These are phyloP conservation scores for Fistulinella staudtii DNA, from an alignment of 1,284 basidiomycete genomes.

Conservation along the genomic window DNA sequence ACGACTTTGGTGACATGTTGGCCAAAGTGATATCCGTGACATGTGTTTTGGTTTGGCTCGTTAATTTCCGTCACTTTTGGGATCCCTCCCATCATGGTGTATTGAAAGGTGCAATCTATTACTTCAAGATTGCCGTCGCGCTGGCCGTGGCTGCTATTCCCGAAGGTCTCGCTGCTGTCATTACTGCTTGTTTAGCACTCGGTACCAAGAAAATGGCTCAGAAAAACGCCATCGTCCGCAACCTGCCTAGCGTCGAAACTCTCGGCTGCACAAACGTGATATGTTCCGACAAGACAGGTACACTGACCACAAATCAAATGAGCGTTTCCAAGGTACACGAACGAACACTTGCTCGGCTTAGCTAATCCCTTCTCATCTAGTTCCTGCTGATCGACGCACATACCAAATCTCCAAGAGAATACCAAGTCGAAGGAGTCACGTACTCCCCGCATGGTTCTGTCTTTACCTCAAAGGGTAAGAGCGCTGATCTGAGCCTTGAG, in stretches of 20 bases:
- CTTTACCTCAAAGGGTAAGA: conserved; percentile 59
- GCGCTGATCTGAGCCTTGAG: conserved; percentile 60
- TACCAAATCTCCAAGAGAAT: conserved; percentile 59
- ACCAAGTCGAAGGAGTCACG: conserved; percentile 83
- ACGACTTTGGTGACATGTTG: conserved; percentile 94
- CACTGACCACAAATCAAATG: conserved; percentile 96
- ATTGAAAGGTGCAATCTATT: conserved; percentile 91
- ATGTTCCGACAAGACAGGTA: conserved; percentile 97
- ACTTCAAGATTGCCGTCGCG: conserved; percentile 97
- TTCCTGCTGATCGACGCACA: conserved; percentile 70
- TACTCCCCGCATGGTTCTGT: conserved; percentile 82
- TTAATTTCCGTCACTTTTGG: conserved; percentile 92
- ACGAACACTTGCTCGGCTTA: background rate
- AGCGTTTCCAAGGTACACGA: conserved; percentile 74
- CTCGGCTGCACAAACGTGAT: conserved; percentile 95
- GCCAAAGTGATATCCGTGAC: conserved; percentile 96
- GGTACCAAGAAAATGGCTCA: conserved; percentile 98
- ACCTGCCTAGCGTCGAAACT: conserved; percentile 95
- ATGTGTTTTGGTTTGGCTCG: conserved; percentile 92
- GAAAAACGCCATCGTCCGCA: conserved; percentile 94
- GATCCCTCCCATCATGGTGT: conserved; percentile 88
- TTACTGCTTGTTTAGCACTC: conserved; percentile 93
- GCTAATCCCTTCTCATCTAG: conserved; percentile 36
- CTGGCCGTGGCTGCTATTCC: conserved; percentile 95
- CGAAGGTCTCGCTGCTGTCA: conserved; percentile 92